A percentile compares a stretch with the other conserved stretches of the same genome.
These are phyloP conservation scores for Ananas comosus DNA, from an alignment of 176 grass and related monocot species.

Conservation along the genomic window DNA sequence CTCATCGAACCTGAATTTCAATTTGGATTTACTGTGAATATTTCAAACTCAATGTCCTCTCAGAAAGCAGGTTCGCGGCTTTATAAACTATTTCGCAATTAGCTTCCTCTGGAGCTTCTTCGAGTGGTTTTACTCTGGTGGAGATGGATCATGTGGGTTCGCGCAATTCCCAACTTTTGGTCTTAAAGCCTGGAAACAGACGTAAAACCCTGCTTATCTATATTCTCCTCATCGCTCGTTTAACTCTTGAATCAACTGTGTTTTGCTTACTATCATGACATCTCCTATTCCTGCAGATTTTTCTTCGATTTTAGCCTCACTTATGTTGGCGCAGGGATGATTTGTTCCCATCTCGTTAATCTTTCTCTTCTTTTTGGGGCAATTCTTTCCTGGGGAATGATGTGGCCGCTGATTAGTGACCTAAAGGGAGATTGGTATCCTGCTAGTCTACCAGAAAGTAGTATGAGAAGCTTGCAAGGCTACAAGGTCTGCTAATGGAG, in stretches of 20 bases:
- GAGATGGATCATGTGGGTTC: conserved; percentile 65
- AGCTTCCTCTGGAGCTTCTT: conserved; percentile 97
- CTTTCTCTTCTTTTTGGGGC: conserved; percentile 76
- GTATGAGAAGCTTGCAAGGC: conserved; percentile 92
- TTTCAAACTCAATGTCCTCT: conserved; percentile 9
- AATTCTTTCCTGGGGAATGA: conserved; percentile 82
- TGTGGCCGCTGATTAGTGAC: conserved; percentile 88
- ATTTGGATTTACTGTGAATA: background rate
- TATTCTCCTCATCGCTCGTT: background rate
- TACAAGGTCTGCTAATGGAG: conserved; percentile 60
- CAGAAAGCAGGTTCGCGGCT: conserved; percentile 74
- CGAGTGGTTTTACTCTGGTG: conserved; percentile 94
- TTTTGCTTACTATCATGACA: background rate
- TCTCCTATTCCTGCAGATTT: conserved; percentile 37
- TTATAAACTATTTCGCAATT: conserved; percentile 67
- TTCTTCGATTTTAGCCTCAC: conserved; percentile 97
- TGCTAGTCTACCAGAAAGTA: conserved; percentile 59
- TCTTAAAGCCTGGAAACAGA: conserved; percentile 80
- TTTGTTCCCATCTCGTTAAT: conserved; percentile 91
- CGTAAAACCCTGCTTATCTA: conserved; percentile 43
- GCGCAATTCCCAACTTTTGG: conserved; percentile 94
- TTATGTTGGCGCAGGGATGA: conserved; percentile 96
- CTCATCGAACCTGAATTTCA: background rate
- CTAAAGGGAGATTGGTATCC: conserved; percentile 81
- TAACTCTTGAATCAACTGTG: background rate